Evolutionary conservation across 31 red algal species (phyloP).

Genomic region (Porphyra umbilicalis): DNA sequence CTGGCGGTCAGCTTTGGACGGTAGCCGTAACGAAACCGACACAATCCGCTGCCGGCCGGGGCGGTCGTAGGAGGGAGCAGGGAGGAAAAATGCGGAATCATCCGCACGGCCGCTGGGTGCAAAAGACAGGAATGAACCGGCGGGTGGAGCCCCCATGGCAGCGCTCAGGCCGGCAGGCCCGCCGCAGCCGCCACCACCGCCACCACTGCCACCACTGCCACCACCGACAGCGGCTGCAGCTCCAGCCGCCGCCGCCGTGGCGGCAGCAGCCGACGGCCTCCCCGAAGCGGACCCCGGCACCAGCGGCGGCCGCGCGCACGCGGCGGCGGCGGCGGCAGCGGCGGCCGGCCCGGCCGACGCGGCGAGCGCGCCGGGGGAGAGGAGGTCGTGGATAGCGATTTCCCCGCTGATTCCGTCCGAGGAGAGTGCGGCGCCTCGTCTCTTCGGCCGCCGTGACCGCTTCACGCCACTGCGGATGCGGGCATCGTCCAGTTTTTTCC

Average conservation of each 20-base stretch:
- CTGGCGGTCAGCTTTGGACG: constrained; percentile 13
- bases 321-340: background rate
- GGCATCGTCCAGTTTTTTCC: background rate
- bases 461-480: background rate
- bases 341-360: background rate
- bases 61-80: constrained; percentile 7
- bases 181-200: background rate
- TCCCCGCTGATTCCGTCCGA: background rate
- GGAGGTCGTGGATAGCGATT: background rate
- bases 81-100: background rate
- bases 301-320: background rate
- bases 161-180: no score
- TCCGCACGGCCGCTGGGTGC: background rate
- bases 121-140: background rate
- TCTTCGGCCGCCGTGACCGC: background rate
- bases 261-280: background rate
- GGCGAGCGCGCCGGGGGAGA: background rate
- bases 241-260: background rate
- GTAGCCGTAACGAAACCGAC: constrained; percentile 44
- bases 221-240: background rate
- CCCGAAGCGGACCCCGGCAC: background rate
- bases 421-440: background rate
- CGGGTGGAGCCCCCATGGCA: background rate
- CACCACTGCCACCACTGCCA: background rate
- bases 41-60: constrained; percentile 29